These are phyloP conservation scores for Xylariaceae sp. DNA, from an alignment of 2,329 filamentous ascomycete species.

Conservation along the genomic window DNA sequence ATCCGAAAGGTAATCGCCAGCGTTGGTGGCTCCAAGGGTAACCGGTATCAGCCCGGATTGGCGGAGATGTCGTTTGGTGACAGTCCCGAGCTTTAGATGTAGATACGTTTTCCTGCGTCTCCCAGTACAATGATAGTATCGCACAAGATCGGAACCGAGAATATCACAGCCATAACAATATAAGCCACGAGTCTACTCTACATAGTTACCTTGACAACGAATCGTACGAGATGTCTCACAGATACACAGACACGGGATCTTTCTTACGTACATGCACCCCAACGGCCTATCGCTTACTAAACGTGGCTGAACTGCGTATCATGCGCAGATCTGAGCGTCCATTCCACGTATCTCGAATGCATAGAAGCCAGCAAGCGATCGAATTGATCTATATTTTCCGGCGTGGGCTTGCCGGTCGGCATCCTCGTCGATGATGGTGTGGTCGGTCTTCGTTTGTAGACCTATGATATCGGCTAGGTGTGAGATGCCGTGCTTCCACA, in stretches of 20 bases:
- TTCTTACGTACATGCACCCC: background rate
- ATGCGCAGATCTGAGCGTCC: conserved; percentile 6
- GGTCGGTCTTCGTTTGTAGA: conserved; percentile 13
- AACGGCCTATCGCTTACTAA: background rate
- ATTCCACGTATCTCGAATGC: conserved; percentile 21
- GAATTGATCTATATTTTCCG: conserved; percentile 12
- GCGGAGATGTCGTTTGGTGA: conserved; percentile 18
- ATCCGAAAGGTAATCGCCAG: conserved; percentile 35
- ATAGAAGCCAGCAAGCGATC: conserved; percentile 5
- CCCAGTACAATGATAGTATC: too few relatives aligned
- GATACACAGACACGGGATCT: background rate
- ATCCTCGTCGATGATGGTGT: conserved; percentile 18
- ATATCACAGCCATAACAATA: background rate
- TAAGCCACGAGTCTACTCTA: background rate
- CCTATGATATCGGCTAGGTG: background rate
- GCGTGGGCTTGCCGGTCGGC: background rate
- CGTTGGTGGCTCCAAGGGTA: conserved; percentile 23
- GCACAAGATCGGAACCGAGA: too few relatives aligned
- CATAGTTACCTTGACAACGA: too few relatives aligned
- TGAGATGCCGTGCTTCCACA: background rate
- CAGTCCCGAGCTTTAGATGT: conserved; percentile 22
- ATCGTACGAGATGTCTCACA: too few relatives aligned
- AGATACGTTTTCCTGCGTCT: background rate
- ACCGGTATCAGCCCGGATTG: conserved; percentile 15
- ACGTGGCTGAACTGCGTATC: background rate